Base-by-base conservation (phyloP, 1,284 basidiomycete genomes). In the Anthracocystis panici-leucophaei region DNA sequence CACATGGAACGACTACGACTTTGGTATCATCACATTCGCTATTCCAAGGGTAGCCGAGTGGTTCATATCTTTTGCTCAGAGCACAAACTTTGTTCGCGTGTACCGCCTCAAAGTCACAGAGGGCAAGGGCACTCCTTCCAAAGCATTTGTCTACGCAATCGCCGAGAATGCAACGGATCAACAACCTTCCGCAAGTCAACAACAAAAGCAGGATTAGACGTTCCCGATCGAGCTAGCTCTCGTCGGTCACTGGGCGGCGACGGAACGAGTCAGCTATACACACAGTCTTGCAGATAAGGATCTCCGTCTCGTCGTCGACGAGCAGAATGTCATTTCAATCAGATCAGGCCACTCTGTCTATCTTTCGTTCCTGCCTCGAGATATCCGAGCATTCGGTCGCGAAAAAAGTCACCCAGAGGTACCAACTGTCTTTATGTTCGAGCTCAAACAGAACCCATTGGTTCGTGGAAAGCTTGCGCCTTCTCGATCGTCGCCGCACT, bases 1-100 rank as follows among this genome's bases (percentile, higher is more conserved):
- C 12, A 14, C 11, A 0, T 20, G 0, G 5, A 14, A 38, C 2
- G 23, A 29, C 0, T 1, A 20, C 25, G 40, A 57, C 40, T 49
- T 57, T n/a, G 69, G 54, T 18, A 12, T 71, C 20, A 54, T 71
- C 33, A 71, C 69, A 0, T 71, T 71, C 33, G 63, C 69, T 8
- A 5, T 31, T 7, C 3, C 2, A 3, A 18, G 9, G 9, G 63
- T 71, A 18, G 69, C 27, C 12, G n/a, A n/a, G 12, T 71, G 69
- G 69, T 71, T 71, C 35, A 23, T 65, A 14, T 3, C 20, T 1
- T 27, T 45, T 29, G 59, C 69, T 16, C 54, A 41, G 25, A 4
- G 16, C n/a, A 58, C 61, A 16, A 23, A 21, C 16, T 71, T 55
- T 23, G 54, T 65, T 2, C 0, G 0, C 0, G 52, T 33, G 9